These are phyloP conservation scores for Colletotrichum paranaense DNA, from an alignment of 2,329 filamentous ascomycete species.

Conservation along the genomic window DNA sequence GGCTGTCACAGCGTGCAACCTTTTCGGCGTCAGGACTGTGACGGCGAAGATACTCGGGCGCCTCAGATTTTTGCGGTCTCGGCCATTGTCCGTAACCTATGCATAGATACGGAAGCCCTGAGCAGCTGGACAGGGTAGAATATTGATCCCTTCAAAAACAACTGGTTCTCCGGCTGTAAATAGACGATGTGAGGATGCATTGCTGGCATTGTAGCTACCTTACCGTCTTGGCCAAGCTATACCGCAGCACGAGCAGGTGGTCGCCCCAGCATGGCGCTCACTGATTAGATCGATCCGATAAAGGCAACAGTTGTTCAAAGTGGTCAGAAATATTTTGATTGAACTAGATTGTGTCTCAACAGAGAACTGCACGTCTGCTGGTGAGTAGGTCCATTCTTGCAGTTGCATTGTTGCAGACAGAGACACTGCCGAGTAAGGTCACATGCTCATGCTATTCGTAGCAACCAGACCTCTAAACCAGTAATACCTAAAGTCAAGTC, in stretches of 20 bases:
- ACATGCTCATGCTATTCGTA: slow-evolving; percentile 35
- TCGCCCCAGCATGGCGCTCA: background rate
- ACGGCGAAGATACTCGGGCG: background rate
- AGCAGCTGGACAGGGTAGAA: background rate
- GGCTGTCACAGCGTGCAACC: background rate
- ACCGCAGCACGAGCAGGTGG: background rate
- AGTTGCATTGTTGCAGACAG: slow-evolving; percentile 11
- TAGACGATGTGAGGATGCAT: background rate
- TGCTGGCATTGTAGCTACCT: background rate
- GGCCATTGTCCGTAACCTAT: background rate
- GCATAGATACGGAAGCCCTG: background rate
- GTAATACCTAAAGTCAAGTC: slow-evolving; percentile 32
- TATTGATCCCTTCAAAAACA: background rate
- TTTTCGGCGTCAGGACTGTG: background rate
- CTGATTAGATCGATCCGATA: background rate
- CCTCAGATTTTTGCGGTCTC: background rate
- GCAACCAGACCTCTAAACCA: slow-evolving; percentile 36
- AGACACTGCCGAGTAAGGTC: slow-evolving; percentile 21
- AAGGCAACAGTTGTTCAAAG: background rate
- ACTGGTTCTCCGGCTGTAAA: too few relatives aligned
- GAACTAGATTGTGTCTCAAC: slow-evolving; percentile 21
- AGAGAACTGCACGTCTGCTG: slow-evolving; percentile 3
- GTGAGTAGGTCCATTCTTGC: slow-evolving; percentile 14
- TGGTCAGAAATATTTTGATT: slow-evolving; percentile 31
- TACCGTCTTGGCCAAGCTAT: background rate